Percentiles rank a stretch among this genome's conserved stretches.
Conservation (phyloP, 257 asterid genomes). For the Capsicum pubescens region DNA sequence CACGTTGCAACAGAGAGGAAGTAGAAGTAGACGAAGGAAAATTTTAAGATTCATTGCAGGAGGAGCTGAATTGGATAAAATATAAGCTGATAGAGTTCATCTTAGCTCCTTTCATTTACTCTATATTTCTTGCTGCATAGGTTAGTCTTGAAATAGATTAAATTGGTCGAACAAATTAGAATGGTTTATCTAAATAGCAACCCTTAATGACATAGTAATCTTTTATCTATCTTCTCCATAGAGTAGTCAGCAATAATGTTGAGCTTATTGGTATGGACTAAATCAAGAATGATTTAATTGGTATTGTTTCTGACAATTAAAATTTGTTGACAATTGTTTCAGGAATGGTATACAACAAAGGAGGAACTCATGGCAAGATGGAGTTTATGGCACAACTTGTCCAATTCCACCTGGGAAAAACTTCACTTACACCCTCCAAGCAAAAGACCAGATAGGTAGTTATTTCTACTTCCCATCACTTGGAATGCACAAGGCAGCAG, state of each 20-base stretch:
- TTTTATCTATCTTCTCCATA: not conserved
- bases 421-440: slow-evolving; percentile 85
- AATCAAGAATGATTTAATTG: not conserved
- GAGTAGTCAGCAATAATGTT: not conserved
- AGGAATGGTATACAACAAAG: slow-evolving; percentile 97
- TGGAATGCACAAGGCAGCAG: slow-evolving; percentile 85
- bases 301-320: not conserved
- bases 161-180: not conserved
- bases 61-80: not conserved
- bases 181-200: not conserved
- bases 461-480: slow-evolving; percentile 91
- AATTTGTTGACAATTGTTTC: slow-evolving; percentile 10
- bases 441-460: slow-evolving; percentile 92
- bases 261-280: not conserved
- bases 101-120: not conserved
- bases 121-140: not conserved
- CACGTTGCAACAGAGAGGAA: not conserved
- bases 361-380: slow-evolving; percentile 97
- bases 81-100: not conserved
- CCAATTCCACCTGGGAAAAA: slow-evolving; percentile 82
- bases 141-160: not conserved
- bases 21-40: not conserved
- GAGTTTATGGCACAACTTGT: slow-evolving; percentile 79
- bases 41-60: not conserved
- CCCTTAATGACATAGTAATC: not conserved